These are phyloP conservation scores for Flaveria bidentis DNA, from an alignment of 129 eudicot species.

Conservation along the genomic window DNA sequence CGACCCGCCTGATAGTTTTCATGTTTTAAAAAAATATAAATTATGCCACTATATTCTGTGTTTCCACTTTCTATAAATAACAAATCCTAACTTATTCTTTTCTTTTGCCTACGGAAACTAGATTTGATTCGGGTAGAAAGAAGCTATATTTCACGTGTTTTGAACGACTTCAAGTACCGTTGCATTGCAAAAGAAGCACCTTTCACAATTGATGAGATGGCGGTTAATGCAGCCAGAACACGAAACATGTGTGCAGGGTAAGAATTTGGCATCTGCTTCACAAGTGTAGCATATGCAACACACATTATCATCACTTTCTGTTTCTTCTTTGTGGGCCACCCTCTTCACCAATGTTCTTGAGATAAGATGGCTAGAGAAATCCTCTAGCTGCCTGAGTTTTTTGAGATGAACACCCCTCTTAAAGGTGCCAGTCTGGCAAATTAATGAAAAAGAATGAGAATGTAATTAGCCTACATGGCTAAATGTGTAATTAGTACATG, in stretches of 20 bases:
- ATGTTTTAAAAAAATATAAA: slow-evolving; percentile 17
- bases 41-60: slow-evolving; percentile 29
- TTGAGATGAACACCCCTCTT: slow-evolving; percentile 56
- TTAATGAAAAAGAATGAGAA: neutral
- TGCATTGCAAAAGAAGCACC: slow-evolving; percentile 98
- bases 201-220: slow-evolving; percentile 86
- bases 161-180: slow-evolving; percentile 54
- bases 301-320: slow-evolving; percentile 49
- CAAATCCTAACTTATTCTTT: neutral
- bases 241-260: slow-evolving; percentile 77
- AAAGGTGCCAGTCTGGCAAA: slow-evolving; percentile 59
- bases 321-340: slow-evolving; percentile 41
- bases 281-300: slow-evolving; percentile 85
- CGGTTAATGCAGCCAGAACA: slow-evolving; percentile 92
- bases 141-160: slow-evolving; percentile 33
- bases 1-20: neutral
- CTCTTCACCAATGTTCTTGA: slow-evolving; percentile 43
- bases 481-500: no score
- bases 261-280: slow-evolving; percentile 66
- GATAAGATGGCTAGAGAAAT: slow-evolving; percentile 60
- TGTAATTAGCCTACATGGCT: neutral
- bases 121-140: slow-evolving; percentile 17
- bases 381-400: slow-evolving; percentile 70
- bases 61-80: slow-evolving; percentile 29
- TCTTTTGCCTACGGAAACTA: slow-evolving; percentile 19